These are phyloP conservation scores for Trichoderma semiorbis DNA, from an alignment of 2,329 filamentous ascomycete genomes.

Conservation along the genomic window DNA sequence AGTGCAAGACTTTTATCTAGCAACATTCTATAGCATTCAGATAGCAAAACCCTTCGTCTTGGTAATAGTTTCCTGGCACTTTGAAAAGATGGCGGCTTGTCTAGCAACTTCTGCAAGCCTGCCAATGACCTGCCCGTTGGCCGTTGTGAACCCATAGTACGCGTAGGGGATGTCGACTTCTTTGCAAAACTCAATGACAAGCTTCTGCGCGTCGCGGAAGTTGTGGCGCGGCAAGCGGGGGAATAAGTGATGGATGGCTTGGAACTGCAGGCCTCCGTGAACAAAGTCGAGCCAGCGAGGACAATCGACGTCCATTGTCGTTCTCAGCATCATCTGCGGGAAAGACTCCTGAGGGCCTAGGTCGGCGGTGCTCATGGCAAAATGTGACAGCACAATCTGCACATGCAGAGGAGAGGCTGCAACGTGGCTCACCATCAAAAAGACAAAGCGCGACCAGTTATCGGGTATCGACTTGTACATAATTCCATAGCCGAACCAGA, in stretches of 20 bases:
- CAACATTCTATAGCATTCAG: background rate
- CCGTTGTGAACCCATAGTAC: constrained; percentile 17
- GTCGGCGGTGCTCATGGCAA: constrained; percentile 66
- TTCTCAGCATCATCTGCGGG: constrained; percentile 65
- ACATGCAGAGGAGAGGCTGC: constrained; percentile 66
- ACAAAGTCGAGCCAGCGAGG: constrained; percentile 69
- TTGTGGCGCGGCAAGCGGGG: constrained; percentile 68
- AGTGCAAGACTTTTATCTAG: background rate
- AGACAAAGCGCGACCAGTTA: constrained; percentile 55
- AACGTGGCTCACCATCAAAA: constrained; percentile 62
- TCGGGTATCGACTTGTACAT: constrained; percentile 58
- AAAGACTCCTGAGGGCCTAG: constrained; percentile 64
- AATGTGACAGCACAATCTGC: constrained; percentile 70
- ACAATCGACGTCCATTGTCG: constrained; percentile 72
- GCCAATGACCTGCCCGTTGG: constrained; percentile 19
- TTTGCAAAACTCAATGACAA: constrained; percentile 18
- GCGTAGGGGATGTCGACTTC: constrained; percentile 19
- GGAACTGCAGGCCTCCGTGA: constrained; percentile 70
- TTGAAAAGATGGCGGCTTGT: constrained; percentile 18
- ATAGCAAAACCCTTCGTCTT: background rate
- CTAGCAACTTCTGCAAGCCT: constrained; percentile 18
- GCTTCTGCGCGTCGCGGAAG: constrained; percentile 54
- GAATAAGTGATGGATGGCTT: constrained; percentile 68
- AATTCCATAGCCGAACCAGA: constrained; percentile 63
- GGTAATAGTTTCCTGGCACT: constrained; percentile 11